These are phyloP conservation scores for Solanum chilense DNA, from an alignment of 257 asterid genomes.

Conservation along the genomic window DNA sequence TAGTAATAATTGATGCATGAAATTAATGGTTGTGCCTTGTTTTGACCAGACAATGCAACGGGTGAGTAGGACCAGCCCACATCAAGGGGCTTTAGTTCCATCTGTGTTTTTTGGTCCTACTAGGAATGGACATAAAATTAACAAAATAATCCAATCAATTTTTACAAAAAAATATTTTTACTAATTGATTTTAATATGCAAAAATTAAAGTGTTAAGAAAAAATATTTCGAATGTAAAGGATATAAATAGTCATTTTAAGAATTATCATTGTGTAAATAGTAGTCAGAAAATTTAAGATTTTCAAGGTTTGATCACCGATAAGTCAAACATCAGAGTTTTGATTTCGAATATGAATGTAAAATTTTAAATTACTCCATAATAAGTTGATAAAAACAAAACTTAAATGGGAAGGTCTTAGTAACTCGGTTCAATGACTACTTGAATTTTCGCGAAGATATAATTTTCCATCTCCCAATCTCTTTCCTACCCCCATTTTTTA, in stretches of 20 bases:
- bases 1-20: constrained; percentile 25
- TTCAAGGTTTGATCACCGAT: background rate
- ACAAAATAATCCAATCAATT: background rate
- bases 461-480: background rate
- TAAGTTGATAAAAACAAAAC: background rate
- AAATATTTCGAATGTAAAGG: background rate
- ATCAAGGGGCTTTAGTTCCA: background rate
- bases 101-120: background rate
- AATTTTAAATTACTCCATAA: background rate
- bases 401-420: background rate
- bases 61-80: constrained; percentile 18
- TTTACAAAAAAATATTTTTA: too few relatives aligned
- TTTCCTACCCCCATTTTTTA: background rate
- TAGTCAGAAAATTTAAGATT: background rate
- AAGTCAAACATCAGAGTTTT: fast-evolving
- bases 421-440: too few relatives aligned
- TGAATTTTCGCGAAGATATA: too few relatives aligned
- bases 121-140: background rate
- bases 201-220: background rate
- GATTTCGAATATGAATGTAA: background rate
- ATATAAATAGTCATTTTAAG: background rate
- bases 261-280: background rate
- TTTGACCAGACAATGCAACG: constrained; percentile 7
- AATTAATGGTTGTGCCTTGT: constrained; percentile 12
- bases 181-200: background rate